Evolutionary conservation across 2,329 filamentous ascomycete species (phyloP), one percentile per base, ranked within the genome.

Genomic region (Colletotrichum sp.): DNA sequence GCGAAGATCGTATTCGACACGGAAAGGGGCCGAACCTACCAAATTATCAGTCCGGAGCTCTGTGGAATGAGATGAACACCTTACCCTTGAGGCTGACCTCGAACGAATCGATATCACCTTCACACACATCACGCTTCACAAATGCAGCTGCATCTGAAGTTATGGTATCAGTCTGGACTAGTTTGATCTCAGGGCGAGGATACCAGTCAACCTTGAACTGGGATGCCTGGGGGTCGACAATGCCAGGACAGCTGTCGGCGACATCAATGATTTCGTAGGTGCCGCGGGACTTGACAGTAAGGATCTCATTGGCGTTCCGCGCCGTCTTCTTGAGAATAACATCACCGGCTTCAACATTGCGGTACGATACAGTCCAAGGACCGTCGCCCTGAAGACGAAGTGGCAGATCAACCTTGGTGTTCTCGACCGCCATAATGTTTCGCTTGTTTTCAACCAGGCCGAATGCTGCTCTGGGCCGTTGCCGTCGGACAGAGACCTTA

Each of bases 101-200:
- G 71, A 98, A 93, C 5, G 93, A 92, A 83, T 98, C 96, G 81
- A 98, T 94, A 77, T 99, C 96, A 34, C 96, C 96, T 86, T 99
- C 96, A 82, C 97, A 99, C 34, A 99, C 93, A 76, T 96, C 93
- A 57, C 93, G 90, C 84, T 98, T 98, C 79, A 93, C 83, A 82
- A 93, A 94, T 32, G 88, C 87, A 10, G 87, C 87, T 18, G 88
- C 87, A 44, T 89, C 85, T 13, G 79, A 75, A 18, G 87, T 87
- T 63, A 95, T 89, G 63, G 92, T 90, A 6, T 92, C 88, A n/a
- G 91, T 91, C 76, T 94, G 90, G 8, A 92, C 88, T 62, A 97
- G 83, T 16, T 89, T 90, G 57, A 98, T 89, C 77, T 92, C 88
- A 1, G 97, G 98, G 63, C 96, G 92, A 39, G 95, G 90, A 80